phyloP scores from a whole-genome alignment of 345 rosid genomes.

The Cochlearia excelsa region DNA sequence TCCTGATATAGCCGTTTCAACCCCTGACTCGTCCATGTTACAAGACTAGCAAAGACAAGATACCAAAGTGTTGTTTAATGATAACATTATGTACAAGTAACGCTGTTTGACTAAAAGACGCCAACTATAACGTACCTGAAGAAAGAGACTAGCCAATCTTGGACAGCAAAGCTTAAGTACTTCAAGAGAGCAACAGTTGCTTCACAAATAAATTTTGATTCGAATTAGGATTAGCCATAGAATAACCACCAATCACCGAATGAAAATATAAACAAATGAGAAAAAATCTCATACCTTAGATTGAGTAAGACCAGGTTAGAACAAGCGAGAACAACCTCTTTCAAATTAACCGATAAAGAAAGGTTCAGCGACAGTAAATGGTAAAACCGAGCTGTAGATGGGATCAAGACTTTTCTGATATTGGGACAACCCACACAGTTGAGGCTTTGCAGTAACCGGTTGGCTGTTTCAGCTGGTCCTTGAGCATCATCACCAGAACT shows the following conservation, averaged over 20 bases:
- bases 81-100: neutral
- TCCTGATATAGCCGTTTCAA: slow-evolving; percentile 69
- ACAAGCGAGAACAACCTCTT: slow-evolving; percentile 89
- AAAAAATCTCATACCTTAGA: slow-evolving; percentile 53
- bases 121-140: slow-evolving; percentile 51
- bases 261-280: neutral
- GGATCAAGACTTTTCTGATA: slow-evolving; percentile 82
- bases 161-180: slow-evolving; percentile 76
- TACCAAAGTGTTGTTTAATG: slow-evolving; percentile 16
- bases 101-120: too few relatives aligned
- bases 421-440: slow-evolving; percentile 91
- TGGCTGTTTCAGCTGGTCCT: slow-evolving; percentile 47
- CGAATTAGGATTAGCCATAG: slow-evolving; percentile 14
- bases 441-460: slow-evolving; percentile 84
- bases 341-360: slow-evolving; percentile 73
- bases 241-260: slow-evolving; percentile 2
- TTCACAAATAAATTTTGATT: slow-evolving; percentile 32
- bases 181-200: slow-evolving; percentile 91
- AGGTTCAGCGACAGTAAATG: slow-evolving; percentile 78
- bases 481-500: slow-evolving; percentile 33
- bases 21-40: slow-evolving; percentile 70
- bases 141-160: slow-evolving; percentile 78
- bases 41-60: slow-evolving; percentile 53
- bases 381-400: slow-evolving; percentile 70
- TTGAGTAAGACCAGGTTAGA: slow-evolving; percentile 66